phyloP scores from a whole-genome alignment of 768 basidiomycete species.

The Mycena galopus region DNA sequence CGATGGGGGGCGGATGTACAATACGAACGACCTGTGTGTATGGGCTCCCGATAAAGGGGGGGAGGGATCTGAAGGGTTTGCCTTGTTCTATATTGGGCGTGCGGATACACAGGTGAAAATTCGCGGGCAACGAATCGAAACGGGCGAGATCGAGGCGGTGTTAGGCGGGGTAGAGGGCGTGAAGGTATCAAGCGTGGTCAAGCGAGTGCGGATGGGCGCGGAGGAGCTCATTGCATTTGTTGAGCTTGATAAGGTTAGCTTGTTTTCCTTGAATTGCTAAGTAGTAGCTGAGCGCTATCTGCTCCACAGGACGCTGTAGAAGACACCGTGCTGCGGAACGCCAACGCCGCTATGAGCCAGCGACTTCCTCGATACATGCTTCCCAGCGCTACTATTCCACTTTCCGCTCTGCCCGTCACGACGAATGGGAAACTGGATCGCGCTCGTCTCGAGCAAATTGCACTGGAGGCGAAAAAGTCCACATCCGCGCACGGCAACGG shows the following conservation, averaged over 20 bases:
- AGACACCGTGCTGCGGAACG: neutral
- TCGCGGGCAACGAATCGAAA: constrained; percentile 15
- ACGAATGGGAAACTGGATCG: constrained; percentile 17
- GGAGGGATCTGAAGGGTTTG: neutral
- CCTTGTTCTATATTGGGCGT: constrained; percentile 4
- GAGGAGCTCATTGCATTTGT: constrained; percentile 16
- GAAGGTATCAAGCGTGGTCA: neutral
- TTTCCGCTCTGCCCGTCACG: constrained; percentile 1
- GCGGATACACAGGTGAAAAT: constrained; percentile 9
- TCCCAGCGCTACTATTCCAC: neutral
- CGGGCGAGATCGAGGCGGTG: neutral
- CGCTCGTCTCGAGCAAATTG: neutral
- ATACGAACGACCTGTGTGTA: constrained; percentile 4
- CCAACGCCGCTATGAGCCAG: neutral
- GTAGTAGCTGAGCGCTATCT: neutral
- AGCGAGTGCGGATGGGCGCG: neutral
- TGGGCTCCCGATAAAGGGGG: constrained; percentile 11
- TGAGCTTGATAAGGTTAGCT: constrained; percentile 2
- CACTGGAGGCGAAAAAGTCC: neutral
- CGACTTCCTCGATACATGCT: constrained; percentile 10
- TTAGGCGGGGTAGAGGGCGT: neutral
- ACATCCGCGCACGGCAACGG: neutral
- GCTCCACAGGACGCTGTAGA: constrained; percentile 1
- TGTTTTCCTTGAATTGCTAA: neutral
- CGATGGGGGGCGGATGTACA: constrained; percentile 12